These are phyloP conservation scores for Obba rivulosa DNA, from an alignment of 768 basidiomycete genomes.

Conservation along the genomic window DNA sequence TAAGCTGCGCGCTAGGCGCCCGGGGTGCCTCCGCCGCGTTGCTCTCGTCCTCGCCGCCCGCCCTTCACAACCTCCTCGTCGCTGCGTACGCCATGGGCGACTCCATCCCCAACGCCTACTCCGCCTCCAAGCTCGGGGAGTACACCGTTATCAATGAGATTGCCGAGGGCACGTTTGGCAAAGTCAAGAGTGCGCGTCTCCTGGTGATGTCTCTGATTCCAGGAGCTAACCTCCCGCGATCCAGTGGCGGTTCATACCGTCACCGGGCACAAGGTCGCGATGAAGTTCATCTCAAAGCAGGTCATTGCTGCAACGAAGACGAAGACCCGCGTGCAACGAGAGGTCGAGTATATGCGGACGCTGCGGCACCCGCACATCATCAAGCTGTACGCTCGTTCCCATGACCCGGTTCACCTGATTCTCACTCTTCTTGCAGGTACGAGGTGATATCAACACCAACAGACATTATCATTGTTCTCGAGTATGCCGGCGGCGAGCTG, in stretches of 20 bases:
- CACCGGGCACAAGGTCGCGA: slow-evolving; percentile 92
- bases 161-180: slow-evolving; percentile 96
- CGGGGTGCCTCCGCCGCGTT: neutral
- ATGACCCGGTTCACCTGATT: slow-evolving; percentile 7
- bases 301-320: slow-evolving; percentile 90
- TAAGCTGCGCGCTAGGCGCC: neutral
- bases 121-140: slow-evolving; percentile 80
- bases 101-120: slow-evolving; percentile 28
- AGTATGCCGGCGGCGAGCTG: slow-evolving; percentile 92
- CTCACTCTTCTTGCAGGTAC: slow-evolving; percentile 42
- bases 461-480: slow-evolving; percentile 97
- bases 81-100: slow-evolving; percentile 16
- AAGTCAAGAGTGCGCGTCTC: slow-evolving; percentile 86
- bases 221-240: slow-evolving; percentile 8
- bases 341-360: slow-evolving; percentile 95
- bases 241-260: slow-evolving; percentile 91
- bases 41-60: neutral
- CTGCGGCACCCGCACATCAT: slow-evolving; percentile 96
- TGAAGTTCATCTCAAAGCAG: slow-evolving; percentile 96
- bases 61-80: neutral
- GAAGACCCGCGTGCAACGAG: slow-evolving; percentile 86
- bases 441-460: slow-evolving; percentile 90
- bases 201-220: neutral
- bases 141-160: slow-evolving; percentile 86
- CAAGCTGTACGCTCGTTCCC: slow-evolving; percentile 67